Base-by-base conservation (phyloP, 1,284 basidiomycete species). In the Athelia sp. region DNA sequence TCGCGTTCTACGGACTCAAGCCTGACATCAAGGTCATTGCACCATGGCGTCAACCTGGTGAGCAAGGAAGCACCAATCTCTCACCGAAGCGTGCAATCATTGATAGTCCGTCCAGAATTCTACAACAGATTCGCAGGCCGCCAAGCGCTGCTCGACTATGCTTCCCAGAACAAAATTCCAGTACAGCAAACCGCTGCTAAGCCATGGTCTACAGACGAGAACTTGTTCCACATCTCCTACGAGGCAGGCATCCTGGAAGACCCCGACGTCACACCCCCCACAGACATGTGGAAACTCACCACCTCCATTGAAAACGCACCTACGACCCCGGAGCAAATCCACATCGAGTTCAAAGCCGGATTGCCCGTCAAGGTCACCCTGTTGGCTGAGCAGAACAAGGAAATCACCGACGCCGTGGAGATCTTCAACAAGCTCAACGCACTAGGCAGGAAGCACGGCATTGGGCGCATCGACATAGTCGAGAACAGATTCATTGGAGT, bases 261-360 rank as follows among this genome's bases (percentile, higher is more conserved):
- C 68, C 96, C 96, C 58, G 83, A 97, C 78, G 87, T 78, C 55
- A 98, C 94, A 9, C 96, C 97, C 50, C 96, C 96, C 24, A 70
- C 72, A n/a, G 96, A 99, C 76, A 99, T 99, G 96, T 99, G 97
- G 96, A 98, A 98, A 71, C 84, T 99, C 58, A 98, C 93, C 55
- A 78, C 80, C 55, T 80, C 89, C 29, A 89, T 93, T 48, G 86
- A 93, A 63, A 71, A 86, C 50, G 93, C 96, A 3, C 94, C 96
- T 15, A 71, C 78, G 43, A 78, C 76, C 4, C 90, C 94, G 26
- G 92, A 98, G 64, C 79, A 77, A 45, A 83, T 99, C 66, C 64
- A 78, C 48, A 87, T 96, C 67, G 90, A 92, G 64, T 99, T 97
- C 73, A 78, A 81, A 63, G 76, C 76, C 56, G 96, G 95, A 60